phyloP scores from a whole-genome alignment of 345 rosid genomes.

The Brassica nigra region DNA sequence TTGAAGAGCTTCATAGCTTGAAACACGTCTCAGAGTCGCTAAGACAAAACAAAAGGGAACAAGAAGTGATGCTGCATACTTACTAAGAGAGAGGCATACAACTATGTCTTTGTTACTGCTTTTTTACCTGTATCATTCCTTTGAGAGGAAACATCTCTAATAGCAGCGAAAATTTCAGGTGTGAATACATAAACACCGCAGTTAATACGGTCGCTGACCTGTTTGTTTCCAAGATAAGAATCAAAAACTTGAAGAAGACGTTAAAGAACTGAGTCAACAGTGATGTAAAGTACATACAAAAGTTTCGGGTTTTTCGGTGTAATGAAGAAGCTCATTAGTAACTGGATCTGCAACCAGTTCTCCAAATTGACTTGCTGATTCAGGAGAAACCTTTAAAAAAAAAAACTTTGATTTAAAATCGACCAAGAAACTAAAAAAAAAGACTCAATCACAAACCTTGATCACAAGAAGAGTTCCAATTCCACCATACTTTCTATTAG shows the following conservation, averaged over 20 bases:
- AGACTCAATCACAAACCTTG: constrained; percentile 53
- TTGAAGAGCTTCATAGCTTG: constrained; percentile 96
- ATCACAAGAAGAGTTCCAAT: constrained; percentile 87
- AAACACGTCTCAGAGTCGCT: constrained; percentile 81
- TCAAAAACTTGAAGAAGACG: background rate
- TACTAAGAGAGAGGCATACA: background rate
- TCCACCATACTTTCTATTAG: constrained; percentile 75
- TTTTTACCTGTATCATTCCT: constrained; percentile 74
- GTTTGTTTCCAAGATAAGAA: constrained; percentile 31
- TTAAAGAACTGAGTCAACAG: background rate
- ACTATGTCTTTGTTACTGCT: constrained; percentile 6
- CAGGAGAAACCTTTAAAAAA: constrained; percentile 71
- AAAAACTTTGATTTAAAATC: background rate
- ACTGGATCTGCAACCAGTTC: constrained; percentile 90
- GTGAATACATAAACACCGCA: constrained; percentile 89
- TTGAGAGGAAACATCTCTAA: constrained; percentile 65
- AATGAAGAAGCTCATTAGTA: constrained; percentile 90
- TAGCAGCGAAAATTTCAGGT: constrained; percentile 74
- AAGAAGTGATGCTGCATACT: background rate
- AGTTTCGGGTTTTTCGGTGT: constrained; percentile 95
- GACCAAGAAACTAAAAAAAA: background rate
- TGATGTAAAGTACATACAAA: constrained; percentile 70
- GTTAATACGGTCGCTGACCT: constrained; percentile 91
- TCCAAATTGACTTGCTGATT: constrained; percentile 89
- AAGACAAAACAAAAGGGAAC: constrained; percentile 23